phyloP scores from a whole-genome alignment of 257 asterid species.

The Salvia miltiorrhiza region DNA sequence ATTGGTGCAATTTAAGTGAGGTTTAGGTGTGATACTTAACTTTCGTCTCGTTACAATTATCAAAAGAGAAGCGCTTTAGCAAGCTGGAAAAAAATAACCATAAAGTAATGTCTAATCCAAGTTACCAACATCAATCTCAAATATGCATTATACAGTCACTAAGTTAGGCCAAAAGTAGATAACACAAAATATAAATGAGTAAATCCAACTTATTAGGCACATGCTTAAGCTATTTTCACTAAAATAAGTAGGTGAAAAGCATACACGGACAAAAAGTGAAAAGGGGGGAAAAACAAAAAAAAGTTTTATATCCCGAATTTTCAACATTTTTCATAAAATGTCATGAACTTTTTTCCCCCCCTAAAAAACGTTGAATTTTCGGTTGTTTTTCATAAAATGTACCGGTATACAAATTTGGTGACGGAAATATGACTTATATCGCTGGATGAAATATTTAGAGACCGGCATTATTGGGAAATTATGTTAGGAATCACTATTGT shows the following conservation, averaged over 20 bases:
- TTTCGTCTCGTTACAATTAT: background rate
- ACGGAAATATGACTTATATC: too few relatives aligned
- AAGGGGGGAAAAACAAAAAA: too few relatives aligned
- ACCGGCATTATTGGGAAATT: too few relatives aligned
- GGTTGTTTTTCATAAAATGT: too few relatives aligned
- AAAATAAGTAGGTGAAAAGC: constrained; percentile 13
- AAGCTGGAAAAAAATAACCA: background rate
- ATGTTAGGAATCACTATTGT: too few relatives aligned
- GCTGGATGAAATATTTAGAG: too few relatives aligned
- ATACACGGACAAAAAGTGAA: background rate
- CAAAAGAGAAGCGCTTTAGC: background rate
- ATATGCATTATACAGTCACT: constrained; percentile 22
- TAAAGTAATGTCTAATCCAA: constrained; percentile 5
- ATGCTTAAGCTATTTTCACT: constrained; percentile 9
- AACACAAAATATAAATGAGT: background rate
- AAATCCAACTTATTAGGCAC: constrained; percentile 12
- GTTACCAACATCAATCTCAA: background rate
- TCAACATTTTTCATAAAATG: too few relatives aligned
- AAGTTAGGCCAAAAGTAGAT: constrained; percentile 25
- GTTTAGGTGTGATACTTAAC: background rate
- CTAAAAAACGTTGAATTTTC: too few relatives aligned
- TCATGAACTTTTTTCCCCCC: too few relatives aligned
- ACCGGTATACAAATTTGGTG: too few relatives aligned
- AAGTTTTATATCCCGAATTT: too few relatives aligned
- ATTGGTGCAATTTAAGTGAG: background rate